A percentile compares a stretch with the other conserved stretches of the same genome.
Evolutionary conservation across 805 yeast species (phyloP).

Genomic region (Metschnikowia hibisci): DNA sequence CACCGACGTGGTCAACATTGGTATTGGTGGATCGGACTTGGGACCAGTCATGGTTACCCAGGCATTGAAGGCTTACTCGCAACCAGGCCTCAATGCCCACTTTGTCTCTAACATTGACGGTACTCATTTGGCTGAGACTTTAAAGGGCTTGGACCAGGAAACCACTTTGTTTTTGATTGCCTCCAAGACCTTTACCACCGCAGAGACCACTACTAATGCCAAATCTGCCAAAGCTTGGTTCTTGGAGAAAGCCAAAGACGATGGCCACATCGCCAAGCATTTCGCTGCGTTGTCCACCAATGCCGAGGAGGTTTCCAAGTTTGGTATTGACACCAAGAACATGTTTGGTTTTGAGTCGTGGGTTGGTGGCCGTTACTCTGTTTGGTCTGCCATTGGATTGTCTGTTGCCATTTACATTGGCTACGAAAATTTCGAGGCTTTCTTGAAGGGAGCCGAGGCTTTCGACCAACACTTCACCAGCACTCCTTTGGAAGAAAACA

Average conservation of each 20-base stretch:
- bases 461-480: slow-evolving; percentile 85
- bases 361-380: slow-evolving; percentile 99
- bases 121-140: slow-evolving; percentile 90
- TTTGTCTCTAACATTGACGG: slow-evolving; percentile 99
- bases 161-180: slow-evolving; percentile 91
- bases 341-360: slow-evolving; percentile 98
- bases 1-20: slow-evolving; percentile 93
- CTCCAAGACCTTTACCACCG: slow-evolving; percentile 95
- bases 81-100: slow-evolving; percentile 72
- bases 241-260: slow-evolving; percentile 63
- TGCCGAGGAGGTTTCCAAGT: slow-evolving; percentile 83
- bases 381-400: slow-evolving; percentile 98
- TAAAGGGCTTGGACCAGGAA: slow-evolving; percentile 76
- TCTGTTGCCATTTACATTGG: slow-evolving; percentile 95
- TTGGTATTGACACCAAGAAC: slow-evolving; percentile 95
- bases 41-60: slow-evolving; percentile 99
- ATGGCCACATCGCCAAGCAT: slow-evolving; percentile 85
- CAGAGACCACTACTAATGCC: slow-evolving; percentile 96
- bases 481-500: slow-evolving; percentile 85
- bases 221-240: slow-evolving; percentile 95
- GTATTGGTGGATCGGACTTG: slow-evolving; percentile 98
- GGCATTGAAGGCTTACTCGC: slow-evolving; percentile 86
- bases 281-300: slow-evolving; percentile 96
- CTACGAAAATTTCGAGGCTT: slow-evolving; percentile 84
- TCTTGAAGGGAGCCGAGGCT: slow-evolving; percentile 97